Evolutionary conservation across 2,329 filamentous ascomycete species (phyloP).

Genomic region (Stagonosporopsis tanaceti): DNA sequence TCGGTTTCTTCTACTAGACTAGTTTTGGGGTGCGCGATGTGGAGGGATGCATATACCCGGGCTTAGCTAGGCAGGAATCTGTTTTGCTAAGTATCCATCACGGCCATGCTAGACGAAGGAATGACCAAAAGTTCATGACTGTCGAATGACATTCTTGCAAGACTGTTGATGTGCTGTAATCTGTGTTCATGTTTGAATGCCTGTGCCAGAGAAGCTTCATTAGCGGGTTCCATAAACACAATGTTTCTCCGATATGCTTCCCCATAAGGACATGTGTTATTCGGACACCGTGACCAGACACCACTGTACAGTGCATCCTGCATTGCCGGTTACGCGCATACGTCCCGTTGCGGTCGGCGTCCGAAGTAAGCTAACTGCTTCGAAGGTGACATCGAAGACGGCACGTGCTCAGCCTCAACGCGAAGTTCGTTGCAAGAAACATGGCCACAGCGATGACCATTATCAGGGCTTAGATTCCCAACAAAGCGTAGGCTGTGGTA

Average conservation of each 20-base stretch:
- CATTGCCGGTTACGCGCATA: too few species aligned
- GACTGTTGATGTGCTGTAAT: neutral
- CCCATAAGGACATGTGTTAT: neutral
- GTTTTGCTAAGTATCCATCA: conserved; percentile 39
- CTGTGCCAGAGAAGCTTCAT: too few species aligned
- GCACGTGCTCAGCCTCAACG: conserved; percentile 5
- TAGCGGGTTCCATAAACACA: neutral
- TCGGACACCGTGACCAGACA: neutral
- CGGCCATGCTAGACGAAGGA: conserved; percentile 41
- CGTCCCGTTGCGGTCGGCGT: neutral
- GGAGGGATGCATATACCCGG: conserved; percentile 43
- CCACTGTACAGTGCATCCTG: neutral
- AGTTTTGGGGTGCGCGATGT: conserved; percentile 26
- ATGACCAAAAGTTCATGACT: conserved; percentile 41
- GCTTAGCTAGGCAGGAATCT: conserved; percentile 31
- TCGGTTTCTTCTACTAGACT: conserved; percentile 97
- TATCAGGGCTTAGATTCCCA: conserved; percentile 4
- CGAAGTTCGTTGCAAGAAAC: neutral
- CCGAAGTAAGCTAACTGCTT: neutral
- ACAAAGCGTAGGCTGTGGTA: conserved; percentile 2
- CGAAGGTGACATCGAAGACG: neutral
- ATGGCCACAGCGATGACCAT: neutral
- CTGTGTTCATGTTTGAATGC: neutral
- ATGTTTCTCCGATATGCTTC: neutral
- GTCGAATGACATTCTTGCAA: neutral